These are phyloP conservation scores for Neurospora sublineolata DNA, from an alignment of 495 filamentous ascomycete species.

Conservation along the genomic window DNA sequence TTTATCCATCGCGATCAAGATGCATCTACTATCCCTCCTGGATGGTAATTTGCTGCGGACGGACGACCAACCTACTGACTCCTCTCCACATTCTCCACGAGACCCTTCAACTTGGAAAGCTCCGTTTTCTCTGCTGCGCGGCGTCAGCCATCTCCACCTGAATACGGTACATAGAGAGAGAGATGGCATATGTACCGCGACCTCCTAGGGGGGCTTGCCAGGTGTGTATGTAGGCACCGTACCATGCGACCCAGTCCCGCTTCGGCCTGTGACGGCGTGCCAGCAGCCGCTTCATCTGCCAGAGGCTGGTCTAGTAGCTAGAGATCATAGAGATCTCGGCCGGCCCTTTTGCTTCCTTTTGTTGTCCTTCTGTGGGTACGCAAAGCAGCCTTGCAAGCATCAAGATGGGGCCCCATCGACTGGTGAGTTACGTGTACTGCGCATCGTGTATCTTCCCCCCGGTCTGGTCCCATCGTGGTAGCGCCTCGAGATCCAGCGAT, in stretches of 20 bases:
- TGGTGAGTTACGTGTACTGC: neutral
- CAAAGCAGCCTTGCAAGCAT: neutral
- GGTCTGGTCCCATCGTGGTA: neutral
- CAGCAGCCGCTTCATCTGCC: neutral
- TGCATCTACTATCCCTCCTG: neutral
- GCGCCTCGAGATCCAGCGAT: neutral
- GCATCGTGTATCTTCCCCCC: neutral
- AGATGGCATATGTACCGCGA: neutral
- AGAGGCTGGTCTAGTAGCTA: neutral
- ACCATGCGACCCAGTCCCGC: neutral
- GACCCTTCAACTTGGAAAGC: neutral
- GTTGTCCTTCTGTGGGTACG: neutral
- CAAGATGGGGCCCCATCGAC: neutral
- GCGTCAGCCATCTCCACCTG: neutral
- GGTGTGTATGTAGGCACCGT: neutral
- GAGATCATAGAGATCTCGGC: neutral
- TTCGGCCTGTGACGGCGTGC: neutral
- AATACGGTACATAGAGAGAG: neutral
- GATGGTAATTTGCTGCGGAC: neutral
- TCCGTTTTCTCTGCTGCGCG: neutral
- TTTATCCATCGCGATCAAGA: neutral
- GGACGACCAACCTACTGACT: neutral
- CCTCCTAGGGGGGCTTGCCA: neutral
- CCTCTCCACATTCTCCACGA: neutral
- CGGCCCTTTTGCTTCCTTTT: neutral